Evolutionary conservation across 2,329 filamentous ascomycete genomes (phyloP), one percentile per base, ranked within the genome.

Genomic region (Hirsutella minnesotensis): DNA sequence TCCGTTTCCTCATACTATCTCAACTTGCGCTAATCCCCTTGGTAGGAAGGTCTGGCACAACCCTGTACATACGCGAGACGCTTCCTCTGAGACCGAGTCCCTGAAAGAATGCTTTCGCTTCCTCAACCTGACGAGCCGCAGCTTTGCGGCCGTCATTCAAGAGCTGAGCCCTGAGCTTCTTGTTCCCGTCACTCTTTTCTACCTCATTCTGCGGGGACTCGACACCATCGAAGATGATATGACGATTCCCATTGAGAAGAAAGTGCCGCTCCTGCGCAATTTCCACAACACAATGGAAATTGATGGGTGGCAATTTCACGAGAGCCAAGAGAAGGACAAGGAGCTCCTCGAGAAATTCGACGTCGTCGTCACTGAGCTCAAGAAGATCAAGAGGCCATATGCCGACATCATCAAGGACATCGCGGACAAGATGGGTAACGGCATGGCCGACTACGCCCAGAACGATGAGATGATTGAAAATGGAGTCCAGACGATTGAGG

Each of bases 221-320:
- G 92, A 98, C 64, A 98, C 92, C n/a, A 86, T 98, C 47, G 92
- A 98, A 66, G 92, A 98, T 70, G 92, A 98, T 64, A 96, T 95
- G 80, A 94, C 88, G 5, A 82, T 98, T 47, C 71, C 83, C 3
- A 67, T 90, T 33, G 73, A 77, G 50, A 81, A 75, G 57, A 98
- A 98, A 68, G 84, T 94, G 57, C 87, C 88, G 2, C 65, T 95
- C 44, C 70, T 98, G 47, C 79, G 90, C 48, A 72, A 83, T 38
- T 98, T 98, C 63, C 71, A 94, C 59, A 67, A 83, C 43, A 73
- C 82, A 50, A 73, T 96, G 56, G 81, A 87, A 51, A 65, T 82
- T 49, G 86, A 94, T 50, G 89, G 87, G 42, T 98, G 92, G 92
- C 94, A 77, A 5, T 98, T 89, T 59, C 75, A 77, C 44, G 86